Conservation (phyloP, 768 basidiomycete species). For the Cyathus striatus region DNA sequence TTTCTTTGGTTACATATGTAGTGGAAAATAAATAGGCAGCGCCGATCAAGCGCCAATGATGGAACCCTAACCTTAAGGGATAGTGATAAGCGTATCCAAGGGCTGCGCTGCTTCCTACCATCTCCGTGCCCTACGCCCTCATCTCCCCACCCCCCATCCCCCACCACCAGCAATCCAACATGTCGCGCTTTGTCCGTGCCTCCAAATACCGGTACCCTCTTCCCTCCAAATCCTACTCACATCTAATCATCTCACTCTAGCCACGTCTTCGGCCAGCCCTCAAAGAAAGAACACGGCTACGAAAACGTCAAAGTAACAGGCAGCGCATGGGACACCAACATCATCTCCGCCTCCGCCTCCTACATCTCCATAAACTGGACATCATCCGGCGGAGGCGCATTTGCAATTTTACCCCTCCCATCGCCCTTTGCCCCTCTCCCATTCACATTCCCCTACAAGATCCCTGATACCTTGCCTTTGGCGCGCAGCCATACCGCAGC, state of each 20-base stretch:
- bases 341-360: slow-evolving; percentile 81
- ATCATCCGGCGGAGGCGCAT: slow-evolving; percentile 87
- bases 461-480: slow-evolving; percentile 90
- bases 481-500: slow-evolving; percentile 81
- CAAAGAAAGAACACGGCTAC: slow-evolving; percentile 77
- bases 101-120: neutral
- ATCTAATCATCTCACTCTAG: slow-evolving; percentile 29
- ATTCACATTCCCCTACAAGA: slow-evolving; percentile 57
- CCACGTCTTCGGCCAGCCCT: slow-evolving; percentile 87
- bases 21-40: too few relatives aligned
- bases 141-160: neutral
- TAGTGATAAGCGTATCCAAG: neutral
- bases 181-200: slow-evolving; percentile 62
- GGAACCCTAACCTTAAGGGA: neutral
- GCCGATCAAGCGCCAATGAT: too few relatives aligned
- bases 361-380: slow-evolving; percentile 81
- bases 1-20: too few relatives aligned
- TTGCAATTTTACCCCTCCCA: slow-evolving; percentile 78
- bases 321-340: slow-evolving; percentile 95
- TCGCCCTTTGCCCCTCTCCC: slow-evolving; percentile 33
- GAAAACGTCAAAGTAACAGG: slow-evolving; percentile 85
- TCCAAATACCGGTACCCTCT: slow-evolving; percentile 77
- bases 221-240: slow-evolving; percentile 2
- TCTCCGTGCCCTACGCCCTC: too few relatives aligned
- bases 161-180: too few relatives aligned